Evolutionary conservation across 1,139 yeast species (phyloP).

Genomic region (Blastobotrys petasosporus): DNA sequence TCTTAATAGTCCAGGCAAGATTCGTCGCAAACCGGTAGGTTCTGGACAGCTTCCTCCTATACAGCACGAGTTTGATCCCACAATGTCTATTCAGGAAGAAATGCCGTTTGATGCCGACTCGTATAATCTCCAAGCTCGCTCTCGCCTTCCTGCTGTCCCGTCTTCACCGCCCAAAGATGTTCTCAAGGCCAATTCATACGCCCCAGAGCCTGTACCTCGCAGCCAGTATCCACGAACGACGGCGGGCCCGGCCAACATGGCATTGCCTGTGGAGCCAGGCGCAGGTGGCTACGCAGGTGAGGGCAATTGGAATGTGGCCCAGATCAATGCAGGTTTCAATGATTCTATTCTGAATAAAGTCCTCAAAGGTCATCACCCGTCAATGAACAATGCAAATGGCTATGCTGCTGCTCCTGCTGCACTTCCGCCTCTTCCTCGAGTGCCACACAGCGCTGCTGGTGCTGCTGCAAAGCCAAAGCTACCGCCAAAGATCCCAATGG

Average conservation of each 20-base stretch:
- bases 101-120: constrained; percentile 28
- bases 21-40: constrained; percentile 21
- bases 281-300: constrained; percentile 23
- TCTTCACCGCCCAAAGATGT: constrained; percentile 15
- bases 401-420: constrained; percentile 2
- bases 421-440: neutral
- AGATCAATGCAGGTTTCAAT: constrained; percentile 33
- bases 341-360: constrained; percentile 30
- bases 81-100: constrained; percentile 10
- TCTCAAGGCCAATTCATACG: constrained; percentile 22
- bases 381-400: neutral
- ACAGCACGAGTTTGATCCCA: constrained; percentile 4
- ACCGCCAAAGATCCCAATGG: constrained; percentile 31
- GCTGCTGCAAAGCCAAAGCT: constrained; percentile 19
- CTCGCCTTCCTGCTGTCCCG: constrained; percentile 4
- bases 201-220: constrained; percentile 27
- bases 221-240: constrained; percentile 14
- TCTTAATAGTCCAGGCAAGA: neutral
- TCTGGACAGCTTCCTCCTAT: constrained; percentile 13
- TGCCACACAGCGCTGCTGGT: neutral
- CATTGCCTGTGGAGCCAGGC: constrained; percentile 25
- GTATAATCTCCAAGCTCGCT: constrained; percentile 14
- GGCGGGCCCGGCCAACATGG: constrained; percentile 2
- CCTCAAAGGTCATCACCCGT: constrained; percentile 11
- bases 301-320: constrained; percentile 29